phyloP scores from a whole-genome alignment of 225 moss, liverwort and hornwort genomes.

The Takakia lepidozioides region DNA sequence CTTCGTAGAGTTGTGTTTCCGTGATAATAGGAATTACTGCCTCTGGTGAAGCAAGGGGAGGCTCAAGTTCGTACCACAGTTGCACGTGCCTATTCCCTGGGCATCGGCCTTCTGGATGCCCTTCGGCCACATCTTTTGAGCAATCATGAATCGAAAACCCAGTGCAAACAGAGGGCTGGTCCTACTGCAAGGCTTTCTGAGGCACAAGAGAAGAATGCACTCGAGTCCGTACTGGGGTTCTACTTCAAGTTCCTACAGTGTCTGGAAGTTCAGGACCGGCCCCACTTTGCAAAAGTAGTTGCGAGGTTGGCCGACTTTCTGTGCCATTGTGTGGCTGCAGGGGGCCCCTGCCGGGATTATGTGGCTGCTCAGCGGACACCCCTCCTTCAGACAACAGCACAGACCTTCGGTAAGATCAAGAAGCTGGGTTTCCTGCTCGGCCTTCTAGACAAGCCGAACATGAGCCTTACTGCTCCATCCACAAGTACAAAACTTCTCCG shows the following conservation, averaged over 20 bases:
- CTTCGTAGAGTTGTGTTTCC: too few relatives aligned
- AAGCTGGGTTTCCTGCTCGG: constrained; percentile 82
- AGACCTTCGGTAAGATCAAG: constrained; percentile 77
- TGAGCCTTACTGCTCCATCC: constrained; percentile 16
- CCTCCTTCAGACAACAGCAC: constrained; percentile 67
- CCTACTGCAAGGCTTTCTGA: too few relatives aligned
- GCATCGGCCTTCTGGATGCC: constrained; percentile 79
- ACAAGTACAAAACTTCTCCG: too few relatives aligned
- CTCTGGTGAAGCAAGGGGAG: constrained; percentile 73
- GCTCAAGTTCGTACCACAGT: constrained; percentile 53
- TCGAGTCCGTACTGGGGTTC: constrained; percentile 59
- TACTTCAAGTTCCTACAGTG: constrained; percentile 73
- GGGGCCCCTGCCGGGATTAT: constrained; percentile 70
- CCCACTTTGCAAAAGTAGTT: constrained; percentile 78
- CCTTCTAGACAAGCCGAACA: constrained; percentile 74
- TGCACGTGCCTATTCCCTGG: constrained; percentile 59
- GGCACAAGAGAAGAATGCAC: constrained; percentile 34
- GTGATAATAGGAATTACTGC: constrained; percentile 61
- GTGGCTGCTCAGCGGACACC: constrained; percentile 63
- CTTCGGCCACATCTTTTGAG: constrained; percentile 70
- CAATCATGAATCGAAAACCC: constrained; percentile 14
- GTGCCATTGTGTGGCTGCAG: constrained; percentile 95
- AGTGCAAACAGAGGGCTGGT: too few relatives aligned
- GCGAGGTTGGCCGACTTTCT: constrained; percentile 92
- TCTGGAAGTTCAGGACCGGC: constrained; percentile 72